These are phyloP conservation scores for Collybiopsis confluens DNA, from an alignment of 768 basidiomycete species.

Conservation along the genomic window DNA sequence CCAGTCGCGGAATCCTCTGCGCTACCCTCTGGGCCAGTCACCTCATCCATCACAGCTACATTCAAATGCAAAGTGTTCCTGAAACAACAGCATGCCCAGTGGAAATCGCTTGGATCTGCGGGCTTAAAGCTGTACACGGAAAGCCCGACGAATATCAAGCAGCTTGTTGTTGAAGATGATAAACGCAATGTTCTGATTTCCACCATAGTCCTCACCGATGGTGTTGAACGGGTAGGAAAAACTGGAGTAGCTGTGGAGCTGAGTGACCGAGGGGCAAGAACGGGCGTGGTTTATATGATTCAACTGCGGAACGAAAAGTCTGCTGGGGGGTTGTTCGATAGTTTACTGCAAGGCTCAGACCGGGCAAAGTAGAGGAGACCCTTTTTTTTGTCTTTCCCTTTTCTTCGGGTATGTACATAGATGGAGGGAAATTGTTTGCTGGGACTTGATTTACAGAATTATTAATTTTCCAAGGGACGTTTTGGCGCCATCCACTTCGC, in stretches of 20 bases:
- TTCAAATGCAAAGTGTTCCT: conserved; percentile 99
- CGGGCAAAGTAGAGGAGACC: conserved; percentile 34
- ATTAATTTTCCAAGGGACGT: not conserved
- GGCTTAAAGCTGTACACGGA: conserved; percentile 84
- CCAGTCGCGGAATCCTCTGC: conserved; percentile 57
- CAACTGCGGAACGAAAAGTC: conserved; percentile 87
- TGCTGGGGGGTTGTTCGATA: conserved; percentile 81
- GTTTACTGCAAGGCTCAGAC: conserved; percentile 84
- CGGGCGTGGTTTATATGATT: conserved; percentile 96
- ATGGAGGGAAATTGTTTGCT: conserved; percentile 6
- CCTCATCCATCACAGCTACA: conserved; percentile 75
- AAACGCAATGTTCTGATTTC: conserved; percentile 80
- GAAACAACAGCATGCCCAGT: conserved; percentile 93
- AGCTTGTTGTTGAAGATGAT: conserved; percentile 87
- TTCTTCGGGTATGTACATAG: conserved; percentile 8
- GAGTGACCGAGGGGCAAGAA: conserved; percentile 85
- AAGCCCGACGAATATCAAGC: conserved; percentile 85
- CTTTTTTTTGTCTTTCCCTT: conserved; percentile 3
- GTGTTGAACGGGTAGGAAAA: conserved; percentile 97
- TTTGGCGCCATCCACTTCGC: not conserved
- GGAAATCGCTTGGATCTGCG: conserved; percentile 92
- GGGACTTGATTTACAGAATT: not conserved
- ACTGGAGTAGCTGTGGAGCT: conserved; percentile 97
- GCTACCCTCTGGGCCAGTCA: conserved; percentile 59
- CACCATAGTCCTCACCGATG: conserved; percentile 93